Evolutionary conservation across 495 filamentous ascomycete genomes (phyloP).

Genomic region (Parachaetomium inaequale): DNA sequence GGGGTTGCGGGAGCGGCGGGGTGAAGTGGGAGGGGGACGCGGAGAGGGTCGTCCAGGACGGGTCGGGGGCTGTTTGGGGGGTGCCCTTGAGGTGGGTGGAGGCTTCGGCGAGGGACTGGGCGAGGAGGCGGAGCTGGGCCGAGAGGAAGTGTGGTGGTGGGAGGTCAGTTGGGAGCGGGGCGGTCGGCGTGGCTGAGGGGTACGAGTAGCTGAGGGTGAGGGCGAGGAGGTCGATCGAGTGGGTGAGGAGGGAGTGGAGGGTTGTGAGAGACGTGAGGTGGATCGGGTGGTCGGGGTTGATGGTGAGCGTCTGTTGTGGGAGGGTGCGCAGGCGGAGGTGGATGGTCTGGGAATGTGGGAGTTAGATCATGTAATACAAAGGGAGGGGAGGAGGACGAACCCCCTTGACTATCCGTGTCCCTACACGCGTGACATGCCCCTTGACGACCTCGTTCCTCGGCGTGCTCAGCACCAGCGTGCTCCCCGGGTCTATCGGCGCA

Average conservation of each 20-base stretch:
- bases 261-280: constrained; percentile 64
- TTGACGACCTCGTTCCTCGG: constrained; percentile 84
- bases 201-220: constrained; percentile 61
- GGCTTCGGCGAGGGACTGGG: constrained; percentile 72
- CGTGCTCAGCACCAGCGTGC: constrained; percentile 85
- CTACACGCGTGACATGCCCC: constrained; percentile 80
- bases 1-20: constrained; percentile 33
- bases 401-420: constrained; percentile 71
- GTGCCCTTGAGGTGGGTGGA: constrained; percentile 54
- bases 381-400: constrained; percentile 39
- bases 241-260: constrained; percentile 69
- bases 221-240: constrained; percentile 72
- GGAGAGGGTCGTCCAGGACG: constrained; percentile 39
- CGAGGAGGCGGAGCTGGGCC: constrained; percentile 71
- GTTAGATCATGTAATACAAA: background rate
- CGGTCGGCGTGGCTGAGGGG: constrained; percentile 49
- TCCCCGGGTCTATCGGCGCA: constrained; percentile 73
- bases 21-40: constrained; percentile 40
- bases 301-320: constrained; percentile 47
- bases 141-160: constrained; percentile 58
- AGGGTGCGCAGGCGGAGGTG: constrained; percentile 49
- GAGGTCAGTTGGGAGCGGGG: constrained; percentile 37
- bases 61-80: constrained; percentile 39
- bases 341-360: constrained; percentile 35
- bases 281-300: constrained; percentile 54